Conservation (phyloP, 805 yeast genomes). For the Metschnikowia reukaufii region DNA sequence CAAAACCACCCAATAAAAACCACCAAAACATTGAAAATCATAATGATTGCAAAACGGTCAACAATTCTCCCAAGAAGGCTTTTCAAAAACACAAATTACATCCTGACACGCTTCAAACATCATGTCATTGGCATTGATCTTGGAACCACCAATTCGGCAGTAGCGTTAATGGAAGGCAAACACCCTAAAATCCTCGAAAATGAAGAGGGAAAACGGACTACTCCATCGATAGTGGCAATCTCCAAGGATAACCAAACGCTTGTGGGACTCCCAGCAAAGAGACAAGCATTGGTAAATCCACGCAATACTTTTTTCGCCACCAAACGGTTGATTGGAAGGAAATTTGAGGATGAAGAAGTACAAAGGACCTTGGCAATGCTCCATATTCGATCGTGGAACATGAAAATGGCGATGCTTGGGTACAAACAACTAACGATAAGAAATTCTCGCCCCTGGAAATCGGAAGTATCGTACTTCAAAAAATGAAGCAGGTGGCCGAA, state of each 20-base stretch:
- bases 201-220: conserved; percentile 76
- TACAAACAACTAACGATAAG: conserved; percentile 44
- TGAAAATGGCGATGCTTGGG: conserved; percentile 69
- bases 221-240: conserved; percentile 77
- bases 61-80: background rate
- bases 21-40: background rate
- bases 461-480: conserved; percentile 61
- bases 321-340: conserved; percentile 75
- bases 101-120: conserved; percentile 21
- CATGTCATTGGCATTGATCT: conserved; percentile 75
- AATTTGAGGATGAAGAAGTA: conserved; percentile 65
- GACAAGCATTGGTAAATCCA: conserved; percentile 76
- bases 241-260: conserved; percentile 40
- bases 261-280: conserved; percentile 68
- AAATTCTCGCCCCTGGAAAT: conserved; percentile 67
- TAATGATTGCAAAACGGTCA: background rate
- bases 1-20: too few relatives aligned
- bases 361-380: conserved; percentile 62
- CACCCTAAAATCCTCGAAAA: conserved; percentile 68
- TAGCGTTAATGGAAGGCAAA: conserved; percentile 68
- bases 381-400: conserved; percentile 64
- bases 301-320: conserved; percentile 80
- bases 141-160: conserved; percentile 87
- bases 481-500: conserved; percentile 68
- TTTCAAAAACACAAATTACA: background rate